A percentile compares a stretch with the other conserved stretches of the same genome.
These are phyloP conservation scores for Cutaneotrichosporon daszewskae DNA, from an alignment of 1,284 basidiomycete species.

Conservation along the genomic window DNA sequence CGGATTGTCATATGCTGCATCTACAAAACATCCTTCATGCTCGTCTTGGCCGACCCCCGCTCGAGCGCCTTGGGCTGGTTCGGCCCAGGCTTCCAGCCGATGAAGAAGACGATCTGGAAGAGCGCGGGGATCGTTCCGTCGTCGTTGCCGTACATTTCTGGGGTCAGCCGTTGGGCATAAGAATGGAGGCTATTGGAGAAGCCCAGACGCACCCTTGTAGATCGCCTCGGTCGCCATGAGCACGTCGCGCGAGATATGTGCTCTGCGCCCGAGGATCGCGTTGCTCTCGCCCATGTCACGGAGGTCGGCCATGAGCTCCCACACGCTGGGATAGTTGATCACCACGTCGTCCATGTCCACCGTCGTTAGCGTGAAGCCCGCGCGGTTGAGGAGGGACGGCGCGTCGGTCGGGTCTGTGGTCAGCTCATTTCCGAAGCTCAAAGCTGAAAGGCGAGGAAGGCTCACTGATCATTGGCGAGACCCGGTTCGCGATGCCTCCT, in stretches of 20 bases:
- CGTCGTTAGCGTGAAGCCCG: constrained; percentile 89
- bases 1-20: too few species aligned
- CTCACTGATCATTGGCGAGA: constrained; percentile 95
- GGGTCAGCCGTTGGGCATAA: neutral
- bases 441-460: neutral
- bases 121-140: constrained; percentile 87
- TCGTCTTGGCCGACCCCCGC: constrained; percentile 74
- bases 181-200: neutral
- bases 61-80: constrained; percentile 77
- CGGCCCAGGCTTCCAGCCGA: constrained; percentile 94
- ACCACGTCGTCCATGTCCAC: constrained; percentile 93
- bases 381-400: constrained; percentile 82
- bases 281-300: constrained; percentile 96
- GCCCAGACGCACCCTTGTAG: constrained; percentile 63
- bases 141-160: constrained; percentile 77
- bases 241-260: constrained; percentile 71
- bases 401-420: constrained; percentile 75
- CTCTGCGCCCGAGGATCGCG: constrained; percentile 73
- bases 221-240: constrained; percentile 85
- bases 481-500: constrained; percentile 88
- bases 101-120: constrained; percentile 95
- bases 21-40: constrained; percentile 72
- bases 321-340: constrained; percentile 89
- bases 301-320: constrained; percentile 90
- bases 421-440: neutral